Evolutionary conservation across 805 yeast genomes (phyloP).

Genomic region (Brettanomyces naardenensis): DNA sequence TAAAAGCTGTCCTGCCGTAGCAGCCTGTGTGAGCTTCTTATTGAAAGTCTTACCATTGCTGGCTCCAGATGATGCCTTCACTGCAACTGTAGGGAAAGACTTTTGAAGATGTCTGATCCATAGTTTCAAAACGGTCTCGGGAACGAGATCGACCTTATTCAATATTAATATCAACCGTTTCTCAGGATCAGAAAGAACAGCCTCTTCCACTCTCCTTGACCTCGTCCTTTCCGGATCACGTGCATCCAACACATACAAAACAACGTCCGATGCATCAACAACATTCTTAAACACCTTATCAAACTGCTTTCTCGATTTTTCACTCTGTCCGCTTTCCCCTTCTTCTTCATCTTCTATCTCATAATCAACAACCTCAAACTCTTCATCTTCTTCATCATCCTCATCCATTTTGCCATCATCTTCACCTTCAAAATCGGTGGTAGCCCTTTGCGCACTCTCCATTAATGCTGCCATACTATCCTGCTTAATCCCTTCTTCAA

Average conservation of each 20-base stretch:
- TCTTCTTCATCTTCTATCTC: slow-evolving; percentile 19
- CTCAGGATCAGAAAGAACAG: slow-evolving; percentile 69
- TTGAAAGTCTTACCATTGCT: slow-evolving; percentile 62
- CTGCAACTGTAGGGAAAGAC: slow-evolving; percentile 87
- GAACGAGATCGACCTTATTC: slow-evolving; percentile 90
- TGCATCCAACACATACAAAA: slow-evolving; percentile 91
- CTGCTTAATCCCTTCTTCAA: slow-evolving; percentile 31
- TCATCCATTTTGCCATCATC: slow-evolving; percentile 35
- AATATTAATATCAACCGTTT: slow-evolving; percentile 80
- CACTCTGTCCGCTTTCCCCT: slow-evolving; percentile 37
- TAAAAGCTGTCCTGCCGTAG: slow-evolving; percentile 66
- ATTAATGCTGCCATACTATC: slow-evolving; percentile 67
- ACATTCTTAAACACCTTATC: slow-evolving; percentile 92
- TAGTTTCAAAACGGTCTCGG: slow-evolving; percentile 70
- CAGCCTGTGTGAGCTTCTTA: slow-evolving; percentile 61
- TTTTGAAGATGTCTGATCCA: slow-evolving; percentile 78
- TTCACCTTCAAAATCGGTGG: slow-evolving; percentile 62
- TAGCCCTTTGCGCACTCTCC: slow-evolving; percentile 87
- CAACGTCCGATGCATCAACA: slow-evolving; percentile 85
- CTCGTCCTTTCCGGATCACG: slow-evolving; percentile 96
- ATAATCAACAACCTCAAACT: slow-evolving; percentile 36
- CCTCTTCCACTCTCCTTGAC: slow-evolving; percentile 84
- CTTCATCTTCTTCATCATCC: slow-evolving; percentile 41
- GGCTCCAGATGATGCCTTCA: slow-evolving; percentile 73
- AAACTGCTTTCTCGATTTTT: slow-evolving; percentile 80